Evolutionary conservation across 164 flowering plant genomes (phyloP), one percentile per base, ranked within the genome.

Genomic region (Aristolochia fimbriata): DNA sequence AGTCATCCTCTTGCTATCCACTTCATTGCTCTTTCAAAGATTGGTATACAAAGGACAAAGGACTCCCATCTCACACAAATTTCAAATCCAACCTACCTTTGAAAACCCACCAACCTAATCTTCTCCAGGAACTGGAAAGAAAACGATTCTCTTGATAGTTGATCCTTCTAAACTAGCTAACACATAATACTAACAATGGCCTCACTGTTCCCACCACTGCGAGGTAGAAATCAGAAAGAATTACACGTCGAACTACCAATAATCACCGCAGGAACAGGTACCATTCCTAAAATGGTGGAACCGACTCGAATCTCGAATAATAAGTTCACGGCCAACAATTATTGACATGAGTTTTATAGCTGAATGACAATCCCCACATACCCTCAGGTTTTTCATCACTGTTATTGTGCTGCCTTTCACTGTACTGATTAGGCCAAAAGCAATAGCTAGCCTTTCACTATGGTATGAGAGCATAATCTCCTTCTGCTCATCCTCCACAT

Each of bases 401-500:
- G 56, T 59, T 51, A 59, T 41, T 11, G 58, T 59, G 24, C 62
- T 58, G 15, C 68, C 53, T 14, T 65, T 58, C 9, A 52, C 62
- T 43, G 62, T 65, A 59, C 51, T 22, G 37, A 59, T 27, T 41
- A 59, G 63, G 24, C 63, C 59, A 25, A 58, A 65, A 13, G 27
- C 63, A 51, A 65, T 58, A 27, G 68, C 68, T 17, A 65, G 58
- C 46, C 68, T 51, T 23, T 65, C 63, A 52, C 63, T 59, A 24
- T 59, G 68, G 30, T 23, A 27, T 14, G 63, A 52, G 47, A 65
- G 13, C 51, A 52, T 65, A 37, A 27, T 52, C 25, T 52, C 62
- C 52, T 65, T 65, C 17, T 65, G 63, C 45, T 60, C 63, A 53
- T 65, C 68, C 63, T 65, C 63, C 31, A 61, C 65, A 47, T 60